Base-by-base conservation (phyloP, 805 yeast species). In the Saccharomyces jurei region DNA sequence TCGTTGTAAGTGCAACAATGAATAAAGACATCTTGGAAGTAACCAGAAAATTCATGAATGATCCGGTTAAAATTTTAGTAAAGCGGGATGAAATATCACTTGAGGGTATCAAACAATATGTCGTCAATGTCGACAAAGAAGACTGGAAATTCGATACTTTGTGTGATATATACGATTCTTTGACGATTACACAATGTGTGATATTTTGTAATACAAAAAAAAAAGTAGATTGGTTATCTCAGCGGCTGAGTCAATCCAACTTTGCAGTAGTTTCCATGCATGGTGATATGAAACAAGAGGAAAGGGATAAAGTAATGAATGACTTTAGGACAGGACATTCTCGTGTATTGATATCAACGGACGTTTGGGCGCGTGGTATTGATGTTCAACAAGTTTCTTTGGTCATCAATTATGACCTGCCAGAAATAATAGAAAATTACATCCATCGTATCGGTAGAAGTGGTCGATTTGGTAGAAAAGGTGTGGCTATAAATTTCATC, bases 391-490 rank as follows among this genome's bases (percentile, higher is more conserved):
- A 91, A 77, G 96, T 91, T 55, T 89, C 96, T 31, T 80, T 92
- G 63, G 98, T 91, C 60, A 88, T 91, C 62, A 91, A 91, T 79
- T 91, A 89, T 77, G 98, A 91, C 74, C 76, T 91, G 65, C 97
- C 97, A 48, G 79, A 82, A 62, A 87, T 86, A 77, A 83, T 87
- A 73, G 97, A 91, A 74, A 91, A 89, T 78, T 92, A 94, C 73
- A 87, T 92, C 67, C 99, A 92, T 77, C 83, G 99, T 77, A 95
- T 92, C 67, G 99, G 99, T 74, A 84, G 99, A 77, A 89, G 96
- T 64, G 99, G 99, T 68, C 85, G 99, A 74, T 92, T 92, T 79
- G 99, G 99, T 71, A 83, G 99, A 74, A 92, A 91, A 77, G 99
- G 99, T 79, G 92, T 89, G 59, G 97, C 98, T 58, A 87, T 92